Conservation (phyloP, 441 rosid genomes). For the Euphorbia celastroides region DNA sequence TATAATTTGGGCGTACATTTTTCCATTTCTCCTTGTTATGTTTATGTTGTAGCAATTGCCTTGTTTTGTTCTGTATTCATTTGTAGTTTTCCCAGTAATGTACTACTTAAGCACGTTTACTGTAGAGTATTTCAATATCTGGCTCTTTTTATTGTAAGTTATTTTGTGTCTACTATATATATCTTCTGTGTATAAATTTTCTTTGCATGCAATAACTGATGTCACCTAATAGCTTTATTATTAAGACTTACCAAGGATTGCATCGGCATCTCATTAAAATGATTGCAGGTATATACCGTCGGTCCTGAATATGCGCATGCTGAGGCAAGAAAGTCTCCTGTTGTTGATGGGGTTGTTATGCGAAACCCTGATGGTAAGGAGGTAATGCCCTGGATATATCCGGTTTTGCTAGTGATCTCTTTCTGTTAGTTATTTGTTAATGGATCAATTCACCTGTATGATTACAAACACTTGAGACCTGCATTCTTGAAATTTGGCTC, state of each 20-base stretch:
- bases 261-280: slow-evolving; percentile 24
- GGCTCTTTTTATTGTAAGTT: neutral
- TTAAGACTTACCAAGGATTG: neutral
- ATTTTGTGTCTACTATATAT: neutral
- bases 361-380: slow-evolving; percentile 99
- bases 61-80: neutral
- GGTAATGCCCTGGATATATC: slow-evolving; percentile 35
- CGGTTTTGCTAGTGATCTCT: slow-evolving; percentile 5
- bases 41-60: too few relatives aligned
- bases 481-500: neutral
- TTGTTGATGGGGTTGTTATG: slow-evolving; percentile 99
- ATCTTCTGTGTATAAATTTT: neutral
- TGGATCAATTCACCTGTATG: neutral
- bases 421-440: neutral
- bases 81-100: neutral
- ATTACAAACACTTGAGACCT: neutral
- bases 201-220: slow-evolving; percentile 4
- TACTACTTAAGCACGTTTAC: neutral
- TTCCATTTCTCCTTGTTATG: neutral
- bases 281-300: slow-evolving; percentile 89
- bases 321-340: slow-evolving; percentile 99
- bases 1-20: neutral
- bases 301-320: slow-evolving; percentile 99
- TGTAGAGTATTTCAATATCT: neutral
- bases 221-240: neutral